Evolutionary conservation across 768 basidiomycete species (phyloP), one percentile per base, ranked within the genome.

Genomic region (Daedaleopsis nitida): DNA sequence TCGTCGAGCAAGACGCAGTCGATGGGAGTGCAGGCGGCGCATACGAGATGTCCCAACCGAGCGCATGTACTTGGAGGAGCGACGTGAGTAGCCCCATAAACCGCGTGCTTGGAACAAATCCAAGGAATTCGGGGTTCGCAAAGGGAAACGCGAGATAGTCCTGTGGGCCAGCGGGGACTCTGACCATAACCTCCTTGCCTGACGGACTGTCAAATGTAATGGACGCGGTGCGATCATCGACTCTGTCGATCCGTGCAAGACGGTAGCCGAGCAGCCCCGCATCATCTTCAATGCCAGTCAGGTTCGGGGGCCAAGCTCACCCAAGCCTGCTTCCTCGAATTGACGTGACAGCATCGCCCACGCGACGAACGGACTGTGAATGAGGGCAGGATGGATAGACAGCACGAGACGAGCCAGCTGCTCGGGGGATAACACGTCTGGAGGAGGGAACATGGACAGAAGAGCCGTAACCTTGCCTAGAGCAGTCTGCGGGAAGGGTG

Each of bases 401-500:
- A 87, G 68, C 16, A 88, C 63, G 1, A 89, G 72, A 3, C 83
- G 76, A 1, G 83, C 80, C 13, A 88, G 80, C 65, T 85, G 83
- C 2, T 70, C 71, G 0, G 84, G 77, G 1, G 80, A 68, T 1
- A 83, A 71, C 5, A 60, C 34, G 0, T 69, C 69, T 1, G 80
- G 77, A 0, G 83, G 78, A 0, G 84, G 85, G 65, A 88, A 89
- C 16, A 69, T 70, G 2, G 77, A 65, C 4, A 81, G 57, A 0
- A 89, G 75, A 0, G 70, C 69, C 7, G 74, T 68, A 3, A 87
- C 78, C 66, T 87, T 87, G 19, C 71, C 71, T 5, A 87, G 70
- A 0, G 86, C 81, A 0, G 86, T 88, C 69, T 89, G 87, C 0
- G 87, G 86, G 67, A 89, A 89, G 0, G 86, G 80, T 0, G 83